Evolutionary conservation across 352 stramenopile species (phyloP).

Genomic region (Thraustochytrium striatum): DNA sequence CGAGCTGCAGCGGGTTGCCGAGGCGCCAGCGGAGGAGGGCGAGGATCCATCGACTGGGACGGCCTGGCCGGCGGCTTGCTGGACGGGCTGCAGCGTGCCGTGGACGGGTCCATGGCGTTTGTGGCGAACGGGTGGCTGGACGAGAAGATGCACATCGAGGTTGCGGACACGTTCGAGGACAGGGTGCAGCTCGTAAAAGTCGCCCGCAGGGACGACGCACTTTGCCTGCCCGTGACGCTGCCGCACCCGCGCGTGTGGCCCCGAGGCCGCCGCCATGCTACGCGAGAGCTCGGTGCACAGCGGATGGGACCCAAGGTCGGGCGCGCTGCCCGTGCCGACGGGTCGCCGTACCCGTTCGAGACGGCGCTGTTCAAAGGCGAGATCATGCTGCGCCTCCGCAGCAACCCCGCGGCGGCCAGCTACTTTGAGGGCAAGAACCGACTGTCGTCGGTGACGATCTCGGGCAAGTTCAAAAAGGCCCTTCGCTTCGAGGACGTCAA

Average conservation of each 20-base stretch:
- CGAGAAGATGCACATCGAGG: not conserved
- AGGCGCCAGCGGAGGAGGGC: too few species aligned
- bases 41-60: too few species aligned
- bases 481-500: conserved; percentile 3
- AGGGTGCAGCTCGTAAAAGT: conserved; percentile 1
- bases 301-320: conserved; percentile 27
- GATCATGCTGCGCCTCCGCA: not conserved
- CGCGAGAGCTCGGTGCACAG: conserved; percentile 21
- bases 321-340: not conserved
- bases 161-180: conserved; percentile 14
- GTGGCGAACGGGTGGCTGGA: not conserved
- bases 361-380: conserved; percentile 38
- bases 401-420: not conserved
- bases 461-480: conserved; percentile 26
- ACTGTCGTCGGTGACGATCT: conserved; percentile 15
- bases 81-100: too few species aligned
- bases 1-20: too few species aligned
- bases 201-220: not conserved
- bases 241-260: conserved; percentile 17
- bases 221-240: conserved; percentile 31
- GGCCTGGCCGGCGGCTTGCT: too few species aligned
- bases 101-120: not conserved
- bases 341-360: conserved; percentile 16
- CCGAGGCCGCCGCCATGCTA: conserved; percentile 15
- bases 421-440: conserved; percentile 40